Evolutionary conservation across 768 basidiomycete species (phyloP).

Genomic region (Scleroderma bovista): DNA sequence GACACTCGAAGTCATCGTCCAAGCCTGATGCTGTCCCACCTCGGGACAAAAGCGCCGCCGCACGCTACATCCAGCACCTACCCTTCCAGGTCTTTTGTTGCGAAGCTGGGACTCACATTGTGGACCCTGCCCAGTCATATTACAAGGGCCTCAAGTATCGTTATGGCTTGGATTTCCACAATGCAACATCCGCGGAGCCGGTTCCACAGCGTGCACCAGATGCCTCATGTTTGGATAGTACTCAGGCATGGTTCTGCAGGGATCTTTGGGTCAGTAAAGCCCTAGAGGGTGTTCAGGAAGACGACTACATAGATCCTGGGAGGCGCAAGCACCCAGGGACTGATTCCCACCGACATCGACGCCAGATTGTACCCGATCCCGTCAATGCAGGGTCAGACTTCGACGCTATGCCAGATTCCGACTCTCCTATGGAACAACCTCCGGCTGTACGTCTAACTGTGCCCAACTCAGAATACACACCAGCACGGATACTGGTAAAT

Average conservation of each 20-base stretch:
- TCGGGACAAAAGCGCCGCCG: constrained; percentile 74
- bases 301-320: constrained; percentile 24
- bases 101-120: constrained; percentile 94
- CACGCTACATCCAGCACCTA: constrained; percentile 84
- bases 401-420: constrained; percentile 75
- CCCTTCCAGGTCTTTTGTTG: constrained; percentile 99
- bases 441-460: constrained; percentile 47
- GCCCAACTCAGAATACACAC: constrained; percentile 83
- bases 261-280: constrained; percentile 95
- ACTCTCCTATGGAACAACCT: constrained; percentile 29
- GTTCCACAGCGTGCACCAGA: constrained; percentile 60
- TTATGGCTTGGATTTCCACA: constrained; percentile 75
- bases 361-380: constrained; percentile 42
- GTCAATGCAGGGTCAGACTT: constrained; percentile 85
- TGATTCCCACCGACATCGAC: constrained; percentile 28
- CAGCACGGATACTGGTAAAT: constrained; percentile 91
- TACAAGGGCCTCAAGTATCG: constrained; percentile 88
- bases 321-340: constrained; percentile 7
- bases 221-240: constrained; percentile 89
- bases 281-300: constrained; percentile 62
- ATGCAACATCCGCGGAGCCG: constrained; percentile 60
- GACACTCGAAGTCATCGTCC: constrained; percentile 91
- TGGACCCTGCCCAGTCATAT: constrained; percentile 94
- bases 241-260: constrained; percentile 96
- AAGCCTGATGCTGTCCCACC: constrained; percentile 90